Percentiles rank a stretch among this genome's conserved stretches.
phyloP scores from a whole-genome alignment of 1,284 basidiomycete species.

The Lignosus rhinocerotis region DNA sequence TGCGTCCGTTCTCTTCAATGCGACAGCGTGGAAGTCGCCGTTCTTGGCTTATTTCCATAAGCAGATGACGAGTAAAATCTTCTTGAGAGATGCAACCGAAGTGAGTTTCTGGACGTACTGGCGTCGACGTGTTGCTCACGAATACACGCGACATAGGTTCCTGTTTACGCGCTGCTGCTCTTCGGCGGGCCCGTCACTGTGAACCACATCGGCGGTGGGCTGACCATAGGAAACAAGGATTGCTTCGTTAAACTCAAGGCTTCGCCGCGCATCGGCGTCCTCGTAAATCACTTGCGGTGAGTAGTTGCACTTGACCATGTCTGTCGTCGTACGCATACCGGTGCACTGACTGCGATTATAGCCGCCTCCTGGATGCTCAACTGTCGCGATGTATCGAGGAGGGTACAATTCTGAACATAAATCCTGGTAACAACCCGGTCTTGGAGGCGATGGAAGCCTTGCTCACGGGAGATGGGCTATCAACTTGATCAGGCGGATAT shows the following conservation, averaged over 20 bases:
- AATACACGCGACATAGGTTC: slow-evolving; percentile 52
- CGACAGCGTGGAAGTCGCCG: slow-evolving; percentile 72
- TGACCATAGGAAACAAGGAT: slow-evolving; percentile 61
- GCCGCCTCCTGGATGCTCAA: slow-evolving; percentile 71
- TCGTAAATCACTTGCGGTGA: slow-evolving; percentile 87
- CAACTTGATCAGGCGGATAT: slow-evolving; percentile 3
- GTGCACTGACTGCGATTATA: slow-evolving; percentile 24
- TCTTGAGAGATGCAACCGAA: slow-evolving; percentile 87
- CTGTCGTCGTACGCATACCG: neutral
- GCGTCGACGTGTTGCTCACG: neutral
- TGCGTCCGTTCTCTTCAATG: slow-evolving; percentile 78
- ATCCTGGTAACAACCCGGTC: slow-evolving; percentile 49
- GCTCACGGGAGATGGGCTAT: slow-evolving; percentile 59
- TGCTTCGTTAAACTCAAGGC: slow-evolving; percentile 70
- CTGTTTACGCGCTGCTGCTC: slow-evolving; percentile 80
- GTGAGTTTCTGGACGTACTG: slow-evolving; percentile 39
- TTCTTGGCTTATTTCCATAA: slow-evolving; percentile 87
- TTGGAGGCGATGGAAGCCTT: slow-evolving; percentile 72
- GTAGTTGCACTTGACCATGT: slow-evolving; percentile 18
- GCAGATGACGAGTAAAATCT: slow-evolving; percentile 84
- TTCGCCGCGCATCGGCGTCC: slow-evolving; percentile 85
- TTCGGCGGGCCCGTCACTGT: slow-evolving; percentile 83
- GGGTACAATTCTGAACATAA: slow-evolving; percentile 49
- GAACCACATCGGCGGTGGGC: slow-evolving; percentile 76
- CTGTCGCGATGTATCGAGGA: slow-evolving; percentile 59